Evolutionary conservation across 2,329 filamentous ascomycete genomes (phyloP), one percentile per base, ranked within the genome.

Genomic region (Monilinia vaccinii-corymbosi): DNA sequence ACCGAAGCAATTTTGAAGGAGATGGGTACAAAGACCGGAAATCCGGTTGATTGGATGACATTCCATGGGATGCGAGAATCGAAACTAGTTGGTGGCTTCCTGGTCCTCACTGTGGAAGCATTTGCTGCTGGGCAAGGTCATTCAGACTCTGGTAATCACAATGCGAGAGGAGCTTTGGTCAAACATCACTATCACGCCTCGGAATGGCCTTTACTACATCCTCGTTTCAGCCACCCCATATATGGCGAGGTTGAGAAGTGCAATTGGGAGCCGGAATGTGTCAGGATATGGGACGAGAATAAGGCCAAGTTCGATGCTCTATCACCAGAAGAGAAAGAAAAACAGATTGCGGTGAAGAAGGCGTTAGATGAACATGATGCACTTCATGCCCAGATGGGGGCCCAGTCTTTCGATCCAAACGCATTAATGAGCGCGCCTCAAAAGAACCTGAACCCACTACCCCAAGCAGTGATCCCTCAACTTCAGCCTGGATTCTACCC

Each of bases 131-230:
- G 86, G 14, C 86, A 89, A 71, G 86, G 86, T 14, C 86, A 89
- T 71, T 89, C 86, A 0, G 81, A 89, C 69, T 87, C 85, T 0
- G 86, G 86, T 16, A 88, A 85, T 67, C 86, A 89, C 71, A 79
- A 86, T 56, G 78, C 85, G 1, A 77, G 84, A 55, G 79, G 79
- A 23, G 86, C 87, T 1, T 75, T 89, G 1, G 85, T 89, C 28
- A 87, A 85, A 71, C 87, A 90, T 69, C 85, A 89, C 71, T 90
- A 88, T 68, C 87, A 89, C 71, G 87, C 87, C 0, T 89, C 85
- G 1, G 81, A 83, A 61, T 89, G 87, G 87, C 87, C 86, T 2
- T 81, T 79, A 56, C 76, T 77, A 3, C 86, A 89, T 69, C 85
- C 83, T 1, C 78, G 86, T 34, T 87, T 80, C 73, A 84, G 77